phyloP scores from a whole-genome alignment of 441 rosid genomes.

The Aquilaria agallochum region DNA sequence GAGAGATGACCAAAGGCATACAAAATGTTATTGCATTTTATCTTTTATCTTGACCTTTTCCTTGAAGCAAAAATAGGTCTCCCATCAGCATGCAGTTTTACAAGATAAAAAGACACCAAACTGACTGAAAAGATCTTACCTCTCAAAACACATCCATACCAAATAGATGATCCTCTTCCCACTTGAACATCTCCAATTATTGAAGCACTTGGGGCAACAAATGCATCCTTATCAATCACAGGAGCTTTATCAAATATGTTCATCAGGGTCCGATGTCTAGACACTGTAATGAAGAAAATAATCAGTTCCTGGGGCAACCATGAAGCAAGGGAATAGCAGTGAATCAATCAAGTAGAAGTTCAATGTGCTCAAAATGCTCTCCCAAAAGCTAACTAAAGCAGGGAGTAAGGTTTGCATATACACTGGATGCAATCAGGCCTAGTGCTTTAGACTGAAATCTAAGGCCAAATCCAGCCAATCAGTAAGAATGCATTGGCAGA shows the following conservation, averaged over 20 bases:
- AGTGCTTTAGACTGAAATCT: too few relatives aligned
- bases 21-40: not conserved
- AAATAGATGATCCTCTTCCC: conserved; percentile 83
- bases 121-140: conserved; percentile 35
- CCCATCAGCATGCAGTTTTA: too few relatives aligned
- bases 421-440: too few relatives aligned
- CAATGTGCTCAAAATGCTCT: too few relatives aligned
- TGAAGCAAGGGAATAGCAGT: too few relatives aligned
- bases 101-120: conserved; percentile 1
- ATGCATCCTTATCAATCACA: conserved; percentile 67
- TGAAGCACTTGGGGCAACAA: conserved; percentile 93
- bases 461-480: too few relatives aligned
- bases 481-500: too few relatives aligned
- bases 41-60: not conserved
- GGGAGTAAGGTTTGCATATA: not conserved
- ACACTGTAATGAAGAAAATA: conserved; percentile 36
- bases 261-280: conserved; percentile 94
- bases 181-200: conserved; percentile 82
- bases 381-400: not conserved
- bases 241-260: conserved; percentile 86
- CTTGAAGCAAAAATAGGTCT: not conserved
- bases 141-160: conserved; percentile 96
- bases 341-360: too few relatives aligned
- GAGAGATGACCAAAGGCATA: too few relatives aligned
- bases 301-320: not conserved